These are phyloP conservation scores for Cubamyces sp. DNA, from an alignment of 768 basidiomycete genomes.

Conservation along the genomic window DNA sequence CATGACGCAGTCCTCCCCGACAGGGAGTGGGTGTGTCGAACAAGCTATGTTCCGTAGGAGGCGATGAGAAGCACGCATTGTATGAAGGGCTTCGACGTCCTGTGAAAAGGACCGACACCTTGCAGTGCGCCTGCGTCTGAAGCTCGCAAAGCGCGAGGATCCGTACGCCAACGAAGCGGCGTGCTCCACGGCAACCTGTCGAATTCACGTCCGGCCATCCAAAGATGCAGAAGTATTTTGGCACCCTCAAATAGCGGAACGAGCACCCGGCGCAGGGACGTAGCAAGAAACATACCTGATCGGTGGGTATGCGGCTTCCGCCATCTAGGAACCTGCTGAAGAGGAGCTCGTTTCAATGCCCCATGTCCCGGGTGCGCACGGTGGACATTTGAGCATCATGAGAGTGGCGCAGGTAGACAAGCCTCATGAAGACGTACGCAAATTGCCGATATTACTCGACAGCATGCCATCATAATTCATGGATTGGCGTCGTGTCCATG, in stretches of 20 bases:
- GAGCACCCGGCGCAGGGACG: not conserved
- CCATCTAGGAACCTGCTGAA: not conserved
- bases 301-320: not conserved
- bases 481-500: too few species aligned
- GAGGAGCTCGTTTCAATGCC: not conserved
- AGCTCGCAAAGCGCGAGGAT: not conserved
- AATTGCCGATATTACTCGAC: too few species aligned
- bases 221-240: not conserved
- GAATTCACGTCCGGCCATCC: not conserved
- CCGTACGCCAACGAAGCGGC: not conserved
- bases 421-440: too few species aligned
- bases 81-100: constrained; percentile 13
- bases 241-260: not conserved
- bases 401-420: too few species aligned
- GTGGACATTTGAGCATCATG: too few species aligned
- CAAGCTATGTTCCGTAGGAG: not conserved
- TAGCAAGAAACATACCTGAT: not conserved
- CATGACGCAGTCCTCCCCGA: constrained; percentile 15
- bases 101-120: constrained; percentile 4
- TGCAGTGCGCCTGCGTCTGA: not conserved
- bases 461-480: too few species aligned
- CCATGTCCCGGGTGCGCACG: too few species aligned
- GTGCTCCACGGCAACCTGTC: not conserved
- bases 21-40: not conserved
- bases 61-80: constrained; percentile 1